Evolutionary conservation across 768 basidiomycete genomes (phyloP), one percentile per base, ranked within the genome.

Genomic region (Pleurotus citrinopileatus): DNA sequence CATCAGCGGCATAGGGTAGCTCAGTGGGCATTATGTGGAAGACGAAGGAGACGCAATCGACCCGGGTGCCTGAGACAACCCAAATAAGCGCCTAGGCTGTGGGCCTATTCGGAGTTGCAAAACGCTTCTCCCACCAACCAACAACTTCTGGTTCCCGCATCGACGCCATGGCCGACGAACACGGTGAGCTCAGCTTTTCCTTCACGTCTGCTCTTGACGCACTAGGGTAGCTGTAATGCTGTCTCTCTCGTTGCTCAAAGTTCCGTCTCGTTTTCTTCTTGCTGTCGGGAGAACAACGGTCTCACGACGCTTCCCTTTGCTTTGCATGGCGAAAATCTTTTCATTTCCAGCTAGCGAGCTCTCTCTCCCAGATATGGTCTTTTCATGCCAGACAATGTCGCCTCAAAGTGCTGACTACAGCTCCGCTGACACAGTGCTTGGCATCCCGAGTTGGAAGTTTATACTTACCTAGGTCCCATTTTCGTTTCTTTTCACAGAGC

Each of bases 1-100:
- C 95, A 67, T 98, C 95, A 13, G 94, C 95, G 48, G 95, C 95
- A 69, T 97, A 97, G 34, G 95, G 95, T 15, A 97, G 79, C 63
- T 97, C 93, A 50, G 90, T 90, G 32, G 84, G 67, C 83, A 87
- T 85, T 61, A 54, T 59, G 54, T 56, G 54, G 51, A 25, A 38
- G 43, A 51, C 43, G 53, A 36, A 47, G 42, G 12, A 54, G 20
- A 57, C 52, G 40, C 44, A 42, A 48, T 55, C 44, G 48, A 50
- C n/a, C n/a, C n/a, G n/a, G n/a, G n/a, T n/a, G n/a, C n/a, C n/a
- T n/a, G n/a, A n/a, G n/a, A n/a, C n/a, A n/a, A n/a, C n/a, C n/a
- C n/a, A n/a, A n/a, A n/a, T n/a, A 40, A 37, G 12, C 29, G 54
- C 44, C 15, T 42, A 27, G 46, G 32, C 38, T 20, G 7, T 46